These are phyloP conservation scores for Zychaea mexicana DNA, from an alignment of 371 early-diverging fungal species.

Conservation along the genomic window DNA sequence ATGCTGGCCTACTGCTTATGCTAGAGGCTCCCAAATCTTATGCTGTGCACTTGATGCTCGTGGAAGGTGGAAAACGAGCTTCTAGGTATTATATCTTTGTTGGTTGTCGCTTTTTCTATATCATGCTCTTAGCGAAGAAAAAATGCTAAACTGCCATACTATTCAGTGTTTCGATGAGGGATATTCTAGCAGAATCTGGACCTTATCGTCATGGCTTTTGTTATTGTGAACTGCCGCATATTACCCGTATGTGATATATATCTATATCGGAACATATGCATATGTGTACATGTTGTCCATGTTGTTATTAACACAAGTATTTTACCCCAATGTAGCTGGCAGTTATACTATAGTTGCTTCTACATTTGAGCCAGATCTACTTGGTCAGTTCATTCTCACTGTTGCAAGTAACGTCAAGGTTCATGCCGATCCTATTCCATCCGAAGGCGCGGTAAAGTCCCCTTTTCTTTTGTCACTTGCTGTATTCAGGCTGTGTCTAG, in stretches of 20 bases:
- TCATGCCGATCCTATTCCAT: slow-evolving; percentile 59
- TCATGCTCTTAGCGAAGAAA: too few species aligned
- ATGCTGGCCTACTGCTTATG: slow-evolving; percentile 50
- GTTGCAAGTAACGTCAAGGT: slow-evolving; percentile 55
- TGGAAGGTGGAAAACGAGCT: slow-evolving; percentile 72
- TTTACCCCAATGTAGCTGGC: slow-evolving; percentile 66
- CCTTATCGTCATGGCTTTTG: slow-evolving; percentile 75
- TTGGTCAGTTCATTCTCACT: slow-evolving; percentile 71
- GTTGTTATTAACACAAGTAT: too few species aligned
- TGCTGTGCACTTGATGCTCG: slow-evolving; percentile 71
- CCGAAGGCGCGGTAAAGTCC: slow-evolving; percentile 79
- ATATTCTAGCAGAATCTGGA: slow-evolving; percentile 70
- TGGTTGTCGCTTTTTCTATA: too few species aligned
- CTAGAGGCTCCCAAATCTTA: slow-evolving; percentile 69
- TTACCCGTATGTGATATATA: slow-evolving; percentile 45
- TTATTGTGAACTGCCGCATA: slow-evolving; percentile 63
- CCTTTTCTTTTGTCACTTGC: neutral
- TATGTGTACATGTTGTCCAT: neutral
- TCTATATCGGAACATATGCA: neutral
- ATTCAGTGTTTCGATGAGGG: slow-evolving; percentile 66
- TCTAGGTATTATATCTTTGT: too few species aligned
- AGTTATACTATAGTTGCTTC: slow-evolving; percentile 79
- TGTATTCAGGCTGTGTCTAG: neutral
- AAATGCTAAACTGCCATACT: too few species aligned
- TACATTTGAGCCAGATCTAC: slow-evolving; percentile 74